Evolutionary conservation across 768 basidiomycete species (phyloP).

Genomic region (Suillus weaverae): DNA sequence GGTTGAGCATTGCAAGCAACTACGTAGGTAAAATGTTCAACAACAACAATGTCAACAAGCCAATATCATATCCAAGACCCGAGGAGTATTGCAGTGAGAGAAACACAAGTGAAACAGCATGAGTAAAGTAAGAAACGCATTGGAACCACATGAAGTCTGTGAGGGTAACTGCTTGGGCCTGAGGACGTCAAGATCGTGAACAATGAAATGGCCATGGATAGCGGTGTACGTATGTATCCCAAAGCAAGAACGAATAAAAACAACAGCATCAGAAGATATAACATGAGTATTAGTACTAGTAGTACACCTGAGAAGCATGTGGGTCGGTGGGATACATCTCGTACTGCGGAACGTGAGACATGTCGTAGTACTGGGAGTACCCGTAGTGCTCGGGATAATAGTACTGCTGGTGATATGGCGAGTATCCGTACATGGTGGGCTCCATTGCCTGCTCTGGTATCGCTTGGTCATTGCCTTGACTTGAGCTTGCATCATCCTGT

Average conservation of each 20-base stretch:
- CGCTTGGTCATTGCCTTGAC: slow-evolving; percentile 13
- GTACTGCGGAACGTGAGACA: slow-evolving; percentile 64
- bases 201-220: slow-evolving; percentile 15
- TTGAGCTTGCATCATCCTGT: slow-evolving; percentile 14
- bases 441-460: slow-evolving; percentile 31
- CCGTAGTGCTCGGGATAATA: slow-evolving; percentile 72
- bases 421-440: slow-evolving; percentile 50
- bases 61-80: slow-evolving; percentile 8
- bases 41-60: slow-evolving; percentile 5
- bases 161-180: slow-evolving; percentile 20
- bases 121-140: slow-evolving; percentile 15
- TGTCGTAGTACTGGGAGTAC: slow-evolving; percentile 68
- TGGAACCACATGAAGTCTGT: slow-evolving; percentile 24
- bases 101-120: slow-evolving; percentile 27
- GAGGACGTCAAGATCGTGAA: slow-evolving; percentile 14
- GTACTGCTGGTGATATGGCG: slow-evolving; percentile 59
- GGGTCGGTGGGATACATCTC: slow-evolving; percentile 63
- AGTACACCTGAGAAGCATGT: slow-evolving; percentile 56
- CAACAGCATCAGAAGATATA: slow-evolving; percentile 4
- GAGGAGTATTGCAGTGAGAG: slow-evolving; percentile 15
- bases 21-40: slow-evolving; percentile 8
- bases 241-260: slow-evolving; percentile 18
- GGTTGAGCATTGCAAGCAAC: slow-evolving; percentile 9
- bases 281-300: slow-evolving; percentile 54
- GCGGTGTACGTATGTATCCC: slow-evolving; percentile 20